These are phyloP conservation scores for Hericium coralloides DNA, from an alignment of 768 basidiomycete species.

Conservation along the genomic window DNA sequence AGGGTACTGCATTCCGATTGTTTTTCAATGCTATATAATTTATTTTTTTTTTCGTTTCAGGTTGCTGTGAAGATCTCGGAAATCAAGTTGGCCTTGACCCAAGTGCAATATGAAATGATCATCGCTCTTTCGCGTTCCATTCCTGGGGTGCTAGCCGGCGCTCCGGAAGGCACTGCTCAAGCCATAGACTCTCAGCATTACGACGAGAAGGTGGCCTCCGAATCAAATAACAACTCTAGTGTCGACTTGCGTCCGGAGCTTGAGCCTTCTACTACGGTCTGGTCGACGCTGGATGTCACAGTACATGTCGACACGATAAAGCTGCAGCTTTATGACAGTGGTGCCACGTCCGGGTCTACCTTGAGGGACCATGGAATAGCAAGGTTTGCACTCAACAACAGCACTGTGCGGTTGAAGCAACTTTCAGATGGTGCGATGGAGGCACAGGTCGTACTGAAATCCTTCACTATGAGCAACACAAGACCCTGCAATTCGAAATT, in stretches of 20 bases:
- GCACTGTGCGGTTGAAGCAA: slow-evolving; percentile 69
- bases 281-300: slow-evolving; percentile 66
- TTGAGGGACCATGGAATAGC: slow-evolving; percentile 77
- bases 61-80: slow-evolving; percentile 70
- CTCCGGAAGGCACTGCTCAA: slow-evolving; percentile 33
- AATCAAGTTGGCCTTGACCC: slow-evolving; percentile 75
- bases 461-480: slow-evolving; percentile 88
- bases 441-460: slow-evolving; percentile 80
- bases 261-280: slow-evolving; percentile 27
- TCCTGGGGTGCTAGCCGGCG: slow-evolving; percentile 48
- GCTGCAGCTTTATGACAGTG: slow-evolving; percentile 76
- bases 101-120: slow-evolving; percentile 71
- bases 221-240: slow-evolving; percentile 1
- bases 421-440: slow-evolving; percentile 80
- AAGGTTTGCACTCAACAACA: slow-evolving; percentile 75
- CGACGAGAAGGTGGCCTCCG: slow-evolving; percentile 10
- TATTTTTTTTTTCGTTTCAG: slow-evolving; percentile 30
- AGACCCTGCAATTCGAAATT: slow-evolving; percentile 75
- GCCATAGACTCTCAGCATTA: slow-evolving; percentile 11
- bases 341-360: slow-evolving; percentile 45
- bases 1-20: slow-evolving; percentile 7
- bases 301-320: slow-evolving; percentile 65
- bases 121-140: slow-evolving; percentile 60
- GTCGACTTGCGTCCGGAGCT: slow-evolving; percentile 55
- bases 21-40: neutral